These are phyloP conservation scores for Fomes fomentarius DNA, from an alignment of 1,284 basidiomycete genomes.

Conservation along the genomic window DNA sequence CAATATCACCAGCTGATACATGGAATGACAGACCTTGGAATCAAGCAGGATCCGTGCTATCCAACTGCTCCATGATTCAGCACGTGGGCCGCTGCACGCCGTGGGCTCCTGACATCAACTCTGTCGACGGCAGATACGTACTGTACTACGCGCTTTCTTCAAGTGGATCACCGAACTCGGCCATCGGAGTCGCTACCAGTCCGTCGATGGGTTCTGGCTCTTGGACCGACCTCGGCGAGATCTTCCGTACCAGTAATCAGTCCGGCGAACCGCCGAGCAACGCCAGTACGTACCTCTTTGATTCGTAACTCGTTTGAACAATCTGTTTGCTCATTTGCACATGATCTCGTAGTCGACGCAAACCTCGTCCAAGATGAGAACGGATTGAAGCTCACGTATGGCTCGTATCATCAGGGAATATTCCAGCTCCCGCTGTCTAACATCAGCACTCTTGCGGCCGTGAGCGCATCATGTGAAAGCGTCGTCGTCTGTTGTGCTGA, in stretches of 20 bases:
- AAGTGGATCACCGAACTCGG: conserved; percentile 34
- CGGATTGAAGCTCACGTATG: conserved; percentile 9
- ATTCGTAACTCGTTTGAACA: background rate
- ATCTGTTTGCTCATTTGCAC: no score
- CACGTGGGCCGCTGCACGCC: background rate
- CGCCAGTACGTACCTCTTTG: conserved; percentile 20
- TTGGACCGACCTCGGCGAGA: conserved; percentile 37
- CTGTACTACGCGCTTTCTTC: conserved; percentile 36
- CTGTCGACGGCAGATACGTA: conserved; percentile 25
- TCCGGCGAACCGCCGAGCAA: conserved; percentile 32
- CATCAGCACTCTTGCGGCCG: background rate
- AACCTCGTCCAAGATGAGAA: conserved; percentile 14
- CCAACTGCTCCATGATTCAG: conserved; percentile 10
- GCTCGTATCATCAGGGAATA: conserved; percentile 3
- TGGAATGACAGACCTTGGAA: conserved; percentile 22
- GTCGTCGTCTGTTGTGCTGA: conserved; percentile 5
- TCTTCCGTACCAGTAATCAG: conserved; percentile 34
- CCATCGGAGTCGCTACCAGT: conserved; percentile 37
- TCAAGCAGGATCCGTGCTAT: conserved; percentile 6
- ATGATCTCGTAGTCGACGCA: conserved; percentile 13
- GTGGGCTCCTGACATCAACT: conserved; percentile 18
- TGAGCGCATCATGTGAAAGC: background rate
- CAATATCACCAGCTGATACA: background rate
- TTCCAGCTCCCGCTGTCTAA: conserved; percentile 6
- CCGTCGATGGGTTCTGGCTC: conserved; percentile 35